Base-by-base conservation (phyloP, 83 land plant species). In the Isoetes engelmannii region DNA sequence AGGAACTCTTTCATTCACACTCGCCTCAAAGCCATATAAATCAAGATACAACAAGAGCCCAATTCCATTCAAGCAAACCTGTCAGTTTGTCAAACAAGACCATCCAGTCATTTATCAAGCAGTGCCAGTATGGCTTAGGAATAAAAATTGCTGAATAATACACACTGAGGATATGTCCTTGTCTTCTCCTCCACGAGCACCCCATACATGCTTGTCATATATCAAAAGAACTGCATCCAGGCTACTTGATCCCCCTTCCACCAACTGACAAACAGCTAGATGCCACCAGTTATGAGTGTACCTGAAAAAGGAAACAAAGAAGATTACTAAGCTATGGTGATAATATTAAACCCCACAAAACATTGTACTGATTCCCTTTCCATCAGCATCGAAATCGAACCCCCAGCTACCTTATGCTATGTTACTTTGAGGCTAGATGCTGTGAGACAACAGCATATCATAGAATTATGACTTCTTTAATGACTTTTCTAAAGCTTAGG, bases 261-360 rank as follows among this genome's bases (percentile, higher is more conserved):
- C 74, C 65, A 72, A 5, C 17, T 62, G 68, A 19, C 46, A 63
- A 45, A 72, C 4, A 45, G 74, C 74, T 21, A 72, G 47, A 50
- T 72, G 74, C 74, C 74, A 72, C 74, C 74, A 72, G 55, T 72
- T 61, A 44, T 72, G 74, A 63, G 69, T 72, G 50, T 72, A 72
- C 74, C 74, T 72, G 74, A 7, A 48, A 63, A 72, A 6, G 48
- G 20, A 71, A 4, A 71, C 21, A 44, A 71, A 61, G 13, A 59
- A 19, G 28, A 59, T 7, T 10, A 28, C 37, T 28, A 28, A 28
- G 37, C 37, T 28, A 28, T 28, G 37, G 1, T 28, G 37, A 28
- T 28, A 28, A 28, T 28, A 28, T 28, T 28, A 0, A 0, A 28
- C 37, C 37, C 37, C 37, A 2, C 37, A 28, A 28, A 28, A 28